Evolutionary conservation across 257 asterid genomes (phyloP), one percentile per base, ranked within the genome.

Genomic region (Mitragyna speciosa): DNA sequence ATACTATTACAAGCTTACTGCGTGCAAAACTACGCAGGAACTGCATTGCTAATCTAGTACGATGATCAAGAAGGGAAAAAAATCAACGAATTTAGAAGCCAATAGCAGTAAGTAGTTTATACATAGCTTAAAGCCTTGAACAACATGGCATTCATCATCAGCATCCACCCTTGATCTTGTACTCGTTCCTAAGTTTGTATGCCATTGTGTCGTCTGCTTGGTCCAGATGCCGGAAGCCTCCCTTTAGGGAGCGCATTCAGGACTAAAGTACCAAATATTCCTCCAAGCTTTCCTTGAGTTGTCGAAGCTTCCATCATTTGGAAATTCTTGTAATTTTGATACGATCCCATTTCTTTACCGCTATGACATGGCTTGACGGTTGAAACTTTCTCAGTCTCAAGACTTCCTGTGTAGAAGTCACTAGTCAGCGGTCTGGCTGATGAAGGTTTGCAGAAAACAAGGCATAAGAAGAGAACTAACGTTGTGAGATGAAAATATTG

Each of bases 221-320:
- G 85, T 45, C 82, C 82, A 16, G 85, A 82, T 0, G 80, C n/a
- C 51, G 79, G 85, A 51, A 51, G 59, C 22, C 4, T 28, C 41
- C 85, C 85, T 78, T 78, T 82, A 17, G 85, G 82, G 4, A 82
- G 79, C 71, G 36, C 74, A 45, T 82, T 73, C 76, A 82, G 14
- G 6, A 78, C 54, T 51, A 82, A 19, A 4, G 81, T 24, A 31
- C 84, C 81, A n/a, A 54, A 59, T 24, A 63, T 70, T 30, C 81
- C 77, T 41, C 84, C 84, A 31, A 59, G 74, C 67, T 47, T 41
- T 66, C 7, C 68, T 15, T 66, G 71, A 0, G 11, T 14, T 14
- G 45, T 4, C 12, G 71, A 12, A 15, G 39, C 41, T 66, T 28
- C 70, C 39, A 12, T 30, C 70, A 64, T 26, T 11, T 9, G 17